Evolutionary conservation across 768 basidiomycete genomes (phyloP), one percentile per base, ranked within the genome.

Genomic region (Termitomyces sp.): DNA sequence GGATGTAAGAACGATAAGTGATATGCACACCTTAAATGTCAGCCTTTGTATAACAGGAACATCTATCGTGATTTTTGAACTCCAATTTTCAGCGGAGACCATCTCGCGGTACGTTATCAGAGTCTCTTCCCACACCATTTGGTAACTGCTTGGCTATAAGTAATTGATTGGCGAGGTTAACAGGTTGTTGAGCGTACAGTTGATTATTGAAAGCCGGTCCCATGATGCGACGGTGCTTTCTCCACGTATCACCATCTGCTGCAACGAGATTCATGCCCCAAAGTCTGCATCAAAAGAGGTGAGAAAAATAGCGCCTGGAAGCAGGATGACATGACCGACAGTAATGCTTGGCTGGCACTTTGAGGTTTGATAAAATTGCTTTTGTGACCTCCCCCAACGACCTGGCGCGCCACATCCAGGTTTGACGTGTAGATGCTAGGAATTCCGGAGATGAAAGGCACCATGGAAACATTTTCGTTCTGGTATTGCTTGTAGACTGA

Each of bases 261-360:
- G 79, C 74, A n/a, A 79, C 66, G 8, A 83, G 69, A 60, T 82
- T 83, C 71, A 76, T 74, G 2, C 82, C 82, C 72, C 77, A 82
- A 15, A 77, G 60, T 1, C 77, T 78, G 72, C 63, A 73, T 62
- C 12, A 74, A 56, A 50, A 68, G 2, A 15, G 43, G 57, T 40
- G 58, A 60, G 46, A 47, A 37, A 32, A 11, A 62, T 34, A 42
- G 1, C 43, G 11, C 10, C 43, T 56, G 14, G 0, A 17, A 31
- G 32, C 34, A 0, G 40, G 49, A 57, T n/a, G 25, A 46, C 4
- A 43, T 48, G 12, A 69, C 77, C 17, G 56, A 79, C 79, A 75
- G 54, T 25, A 79, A 62, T 1, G 72, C 65, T 14, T 34, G 60
- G 61, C 72, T 77, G 14, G 71, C 71, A 25, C 53, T 47, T 53